These are phyloP conservation scores for Kokia cookei DNA, from an alignment of 441 rosid species.

Conservation along the genomic window DNA sequence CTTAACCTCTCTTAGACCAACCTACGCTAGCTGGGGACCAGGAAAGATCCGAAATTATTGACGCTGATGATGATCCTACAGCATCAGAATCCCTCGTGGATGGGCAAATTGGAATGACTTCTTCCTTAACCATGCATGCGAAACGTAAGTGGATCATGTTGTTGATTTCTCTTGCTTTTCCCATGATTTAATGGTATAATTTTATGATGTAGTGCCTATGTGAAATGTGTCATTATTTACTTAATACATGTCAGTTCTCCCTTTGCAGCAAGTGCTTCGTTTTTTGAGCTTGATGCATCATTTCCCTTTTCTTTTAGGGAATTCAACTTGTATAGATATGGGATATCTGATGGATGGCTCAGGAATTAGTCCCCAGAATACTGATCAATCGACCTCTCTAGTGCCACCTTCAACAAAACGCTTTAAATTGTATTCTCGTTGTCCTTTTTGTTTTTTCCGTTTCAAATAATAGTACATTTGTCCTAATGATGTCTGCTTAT, in stretches of 20 bases:
- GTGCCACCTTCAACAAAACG: slow-evolving; percentile 49
- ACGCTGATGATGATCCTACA: slow-evolving; percentile 21
- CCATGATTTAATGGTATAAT: not conserved
- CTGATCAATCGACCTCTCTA: slow-evolving; percentile 25
- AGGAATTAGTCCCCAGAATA: slow-evolving; percentile 29
- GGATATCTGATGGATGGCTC: slow-evolving; percentile 26
- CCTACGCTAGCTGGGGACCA: slow-evolving; percentile 25
- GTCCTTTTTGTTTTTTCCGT: not conserved
- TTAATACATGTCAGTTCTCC: not conserved
- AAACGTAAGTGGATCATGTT: slow-evolving; percentile 27
- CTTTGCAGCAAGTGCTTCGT: not conserved
- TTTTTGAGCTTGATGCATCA: slow-evolving; percentile 14
- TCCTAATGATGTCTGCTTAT: slow-evolving; percentile 12
- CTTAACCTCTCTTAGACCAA: slow-evolving; percentile 42
- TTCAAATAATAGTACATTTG: slow-evolving; percentile 5
- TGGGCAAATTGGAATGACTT: slow-evolving; percentile 16
- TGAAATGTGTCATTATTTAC: not conserved
- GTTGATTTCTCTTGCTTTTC: not conserved
- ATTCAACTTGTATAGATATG: slow-evolving; percentile 18
- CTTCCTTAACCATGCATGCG: slow-evolving; percentile 27
- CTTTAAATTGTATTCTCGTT: slow-evolving; percentile 43
- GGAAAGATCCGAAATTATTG: slow-evolving; percentile 24
- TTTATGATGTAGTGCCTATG: not conserved
- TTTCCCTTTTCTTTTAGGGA: slow-evolving; percentile 26
- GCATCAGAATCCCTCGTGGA: slow-evolving; percentile 18